Percentiles rank a stretch among this genome's conserved stretches.
These are phyloP conservation scores for Cadophora gregata DNA, from an alignment of 2,329 filamentous ascomycete genomes.

Conservation along the genomic window DNA sequence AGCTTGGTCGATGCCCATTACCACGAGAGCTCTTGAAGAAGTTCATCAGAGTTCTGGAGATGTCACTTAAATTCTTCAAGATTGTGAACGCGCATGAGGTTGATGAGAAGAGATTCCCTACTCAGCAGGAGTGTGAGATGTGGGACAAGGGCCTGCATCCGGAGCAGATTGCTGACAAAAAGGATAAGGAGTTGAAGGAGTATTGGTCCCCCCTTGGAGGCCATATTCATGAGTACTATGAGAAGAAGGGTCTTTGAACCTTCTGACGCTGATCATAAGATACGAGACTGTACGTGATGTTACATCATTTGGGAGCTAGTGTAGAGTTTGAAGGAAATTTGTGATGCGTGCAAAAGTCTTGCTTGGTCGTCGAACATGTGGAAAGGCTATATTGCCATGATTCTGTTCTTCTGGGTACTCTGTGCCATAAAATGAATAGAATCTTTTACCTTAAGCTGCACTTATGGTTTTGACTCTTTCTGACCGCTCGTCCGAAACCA, in stretches of 20 bases:
- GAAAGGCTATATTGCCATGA: not conserved
- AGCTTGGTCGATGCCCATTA: conserved; percentile 1
- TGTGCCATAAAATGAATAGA: not conserved
- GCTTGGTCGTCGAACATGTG: too few relatives aligned
- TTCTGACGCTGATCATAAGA: not conserved
- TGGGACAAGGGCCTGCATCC: not conserved
- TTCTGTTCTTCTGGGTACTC: not conserved
- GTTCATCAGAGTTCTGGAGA: not conserved
- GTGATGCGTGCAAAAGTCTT: too few relatives aligned
- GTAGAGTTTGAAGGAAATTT: not conserved
- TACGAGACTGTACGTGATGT: not conserved
- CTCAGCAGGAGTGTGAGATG: not conserved
- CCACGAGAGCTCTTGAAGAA: not conserved
- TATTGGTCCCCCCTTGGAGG: not conserved
- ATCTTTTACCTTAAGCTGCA: not conserved
- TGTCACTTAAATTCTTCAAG: not conserved
- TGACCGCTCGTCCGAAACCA: too few relatives aligned
- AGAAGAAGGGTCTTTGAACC: not conserved
- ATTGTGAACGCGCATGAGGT: not conserved
- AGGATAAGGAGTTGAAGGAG: not conserved
- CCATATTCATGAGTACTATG: not conserved
- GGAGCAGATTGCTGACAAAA: not conserved
- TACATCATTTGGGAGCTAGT: not conserved
- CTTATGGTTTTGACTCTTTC: too few relatives aligned
- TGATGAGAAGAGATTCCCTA: not conserved